Percentiles rank a stretch among this genome's conserved stretches.
phyloP scores from a whole-genome alignment of 2,329 filamentous ascomycete genomes.

The Paramyrothecium sp. region DNA sequence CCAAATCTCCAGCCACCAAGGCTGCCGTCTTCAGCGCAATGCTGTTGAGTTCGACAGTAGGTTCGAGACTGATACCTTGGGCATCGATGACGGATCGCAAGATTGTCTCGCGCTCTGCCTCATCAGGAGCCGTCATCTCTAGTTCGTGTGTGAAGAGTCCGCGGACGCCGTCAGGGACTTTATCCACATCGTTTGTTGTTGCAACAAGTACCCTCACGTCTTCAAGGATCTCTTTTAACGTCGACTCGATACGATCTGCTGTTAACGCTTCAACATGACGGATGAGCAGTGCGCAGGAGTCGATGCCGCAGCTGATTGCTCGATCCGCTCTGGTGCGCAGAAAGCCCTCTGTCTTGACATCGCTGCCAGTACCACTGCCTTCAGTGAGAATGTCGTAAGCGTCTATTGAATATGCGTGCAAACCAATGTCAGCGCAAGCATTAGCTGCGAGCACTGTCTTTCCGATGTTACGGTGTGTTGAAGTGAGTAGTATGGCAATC shows the following conservation, averaged over 20 bases:
- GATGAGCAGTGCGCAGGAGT: slow-evolving; percentile 81
- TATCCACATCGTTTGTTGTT: slow-evolving; percentile 93
- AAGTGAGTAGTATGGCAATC: slow-evolving; percentile 82
- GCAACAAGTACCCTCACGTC: slow-evolving; percentile 82
- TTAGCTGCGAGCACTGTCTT: slow-evolving; percentile 77
- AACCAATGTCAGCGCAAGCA: slow-evolving; percentile 83
- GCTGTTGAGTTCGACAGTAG: slow-evolving; percentile 78
- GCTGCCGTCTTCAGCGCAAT: slow-evolving; percentile 95
- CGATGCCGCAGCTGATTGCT: slow-evolving; percentile 82
- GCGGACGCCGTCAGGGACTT: slow-evolving; percentile 85
- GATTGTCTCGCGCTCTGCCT: slow-evolving; percentile 87
- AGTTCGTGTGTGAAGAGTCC: slow-evolving; percentile 94
- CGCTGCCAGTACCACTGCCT: slow-evolving; percentile 74
- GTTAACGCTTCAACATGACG: slow-evolving; percentile 88
- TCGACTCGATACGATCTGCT: slow-evolving; percentile 83
- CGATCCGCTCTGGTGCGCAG: slow-evolving; percentile 84
- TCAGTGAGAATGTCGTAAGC: slow-evolving; percentile 95
- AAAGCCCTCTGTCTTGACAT: slow-evolving; percentile 92
- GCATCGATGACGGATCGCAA: slow-evolving; percentile 76
- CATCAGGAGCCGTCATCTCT: slow-evolving; percentile 89
- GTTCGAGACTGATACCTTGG: slow-evolving; percentile 72
- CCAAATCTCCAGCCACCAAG: slow-evolving; percentile 87
- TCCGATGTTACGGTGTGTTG: slow-evolving; percentile 89
- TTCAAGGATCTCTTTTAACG: slow-evolving; percentile 79
- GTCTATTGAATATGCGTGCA: slow-evolving; percentile 87